Percentiles rank a stretch among this genome's conserved stretches.
Evolutionary conservation across 768 basidiomycete species (phyloP).

Genomic region (Leucocoprinus leucothites): DNA sequence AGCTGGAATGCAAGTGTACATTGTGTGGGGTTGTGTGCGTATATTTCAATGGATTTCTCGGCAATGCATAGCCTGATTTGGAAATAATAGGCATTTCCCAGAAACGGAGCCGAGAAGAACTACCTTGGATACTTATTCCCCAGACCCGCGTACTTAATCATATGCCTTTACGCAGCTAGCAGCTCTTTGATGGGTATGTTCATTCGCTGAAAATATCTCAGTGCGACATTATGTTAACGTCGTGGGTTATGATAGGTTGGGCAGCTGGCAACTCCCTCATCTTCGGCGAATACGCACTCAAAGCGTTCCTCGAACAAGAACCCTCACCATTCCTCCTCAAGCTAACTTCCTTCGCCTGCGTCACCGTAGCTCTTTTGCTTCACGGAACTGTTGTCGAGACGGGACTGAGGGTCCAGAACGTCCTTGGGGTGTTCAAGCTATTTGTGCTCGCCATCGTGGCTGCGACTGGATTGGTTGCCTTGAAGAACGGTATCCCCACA

Average conservation of each 20-base stretch:
- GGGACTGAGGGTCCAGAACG: constrained; percentile 59
- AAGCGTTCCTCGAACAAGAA: constrained; percentile 20
- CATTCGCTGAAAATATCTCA: background rate
- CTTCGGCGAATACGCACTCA: constrained; percentile 54
- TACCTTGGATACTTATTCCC: constrained; percentile 64
- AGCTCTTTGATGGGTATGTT: constrained; percentile 41
- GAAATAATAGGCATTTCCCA: constrained; percentile 44
- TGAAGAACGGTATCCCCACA: constrained; percentile 28
- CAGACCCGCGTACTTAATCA: constrained; percentile 52
- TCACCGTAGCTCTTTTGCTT: constrained; percentile 33
- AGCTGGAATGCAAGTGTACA: constrained; percentile 39
- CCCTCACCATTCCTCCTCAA: constrained; percentile 25
- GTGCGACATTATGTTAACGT: no score
- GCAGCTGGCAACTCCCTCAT: constrained; percentile 47
- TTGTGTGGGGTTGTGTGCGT: constrained; percentile 38
- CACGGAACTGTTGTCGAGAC: constrained; percentile 45
- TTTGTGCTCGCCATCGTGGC: constrained; percentile 44
- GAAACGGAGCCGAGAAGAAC: constrained; percentile 67
- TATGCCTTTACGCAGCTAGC: constrained; percentile 54
- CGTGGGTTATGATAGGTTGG: no score
- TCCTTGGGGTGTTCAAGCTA: constrained; percentile 57
- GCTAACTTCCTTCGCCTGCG: constrained; percentile 32
- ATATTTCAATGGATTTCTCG: no score
- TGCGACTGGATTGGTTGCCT: constrained; percentile 44
- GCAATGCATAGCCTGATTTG: background rate